phyloP scores from a whole-genome alignment of 805 yeast genomes.

The Saturnispora gosingensis region DNA sequence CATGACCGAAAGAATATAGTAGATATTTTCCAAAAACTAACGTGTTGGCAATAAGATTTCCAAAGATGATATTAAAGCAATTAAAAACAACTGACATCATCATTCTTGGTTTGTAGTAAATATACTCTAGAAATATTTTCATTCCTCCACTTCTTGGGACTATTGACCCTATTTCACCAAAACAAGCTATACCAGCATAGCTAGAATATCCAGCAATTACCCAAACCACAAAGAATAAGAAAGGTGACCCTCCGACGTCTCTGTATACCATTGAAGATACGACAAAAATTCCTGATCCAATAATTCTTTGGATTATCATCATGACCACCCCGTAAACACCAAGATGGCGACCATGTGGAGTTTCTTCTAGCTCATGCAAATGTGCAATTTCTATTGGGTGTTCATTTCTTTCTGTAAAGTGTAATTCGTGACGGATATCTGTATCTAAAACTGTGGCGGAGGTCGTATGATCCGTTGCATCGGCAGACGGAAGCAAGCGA shows the following conservation, averaged over 20 bases:
- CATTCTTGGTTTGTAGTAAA: conserved; percentile 52
- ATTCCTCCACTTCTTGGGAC: conserved; percentile 71
- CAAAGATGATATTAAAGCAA: conserved; percentile 39
- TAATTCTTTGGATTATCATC: conserved; percentile 55
- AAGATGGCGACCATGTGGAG: conserved; percentile 68
- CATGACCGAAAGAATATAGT: conserved; percentile 36
- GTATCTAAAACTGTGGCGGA: not conserved
- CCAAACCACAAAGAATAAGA: conserved; percentile 57
- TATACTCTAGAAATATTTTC: conserved; percentile 60
- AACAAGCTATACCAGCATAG: conserved; percentile 58
- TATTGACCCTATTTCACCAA: conserved; percentile 60
- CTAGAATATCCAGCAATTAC: conserved; percentile 49
- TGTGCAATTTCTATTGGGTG: conserved; percentile 16
- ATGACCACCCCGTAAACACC: conserved; percentile 61
- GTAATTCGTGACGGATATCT: not conserved
- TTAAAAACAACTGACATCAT: conserved; percentile 40
- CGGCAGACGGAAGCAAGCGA: not conserved
- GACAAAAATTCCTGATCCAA: conserved; percentile 75
- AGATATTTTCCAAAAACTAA: conserved; percentile 48
- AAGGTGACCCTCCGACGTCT: conserved; percentile 60
- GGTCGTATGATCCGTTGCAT: not conserved
- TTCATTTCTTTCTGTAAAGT: not conserved
- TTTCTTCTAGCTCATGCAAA: conserved; percentile 32
- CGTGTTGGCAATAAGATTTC: conserved; percentile 42
- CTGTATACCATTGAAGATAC: conserved; percentile 57